Conservation (phyloP, 805 yeast genomes). For the Kodamaea sagamina region DNA sequence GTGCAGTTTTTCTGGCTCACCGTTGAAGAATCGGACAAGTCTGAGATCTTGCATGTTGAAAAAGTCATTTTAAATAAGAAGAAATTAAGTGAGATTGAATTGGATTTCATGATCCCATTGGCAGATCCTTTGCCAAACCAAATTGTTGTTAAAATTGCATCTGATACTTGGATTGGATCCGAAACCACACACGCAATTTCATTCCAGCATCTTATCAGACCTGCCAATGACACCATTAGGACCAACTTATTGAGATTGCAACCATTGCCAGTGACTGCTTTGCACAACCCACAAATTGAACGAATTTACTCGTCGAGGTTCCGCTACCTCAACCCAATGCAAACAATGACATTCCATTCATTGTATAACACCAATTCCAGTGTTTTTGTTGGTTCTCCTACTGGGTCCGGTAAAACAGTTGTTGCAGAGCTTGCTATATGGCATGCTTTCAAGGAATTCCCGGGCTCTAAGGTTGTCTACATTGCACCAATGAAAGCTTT, state of each 20-base stretch:
- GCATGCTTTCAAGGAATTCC: conserved; percentile 87
- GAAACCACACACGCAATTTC: conserved; percentile 77
- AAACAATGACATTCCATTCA: conserved; percentile 93
- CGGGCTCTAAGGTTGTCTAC: conserved; percentile 78
- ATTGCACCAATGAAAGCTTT: conserved; percentile 91
- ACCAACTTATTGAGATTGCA: conserved; percentile 78
- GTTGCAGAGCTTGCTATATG: conserved; percentile 97
- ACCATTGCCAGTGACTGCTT: conserved; percentile 82
- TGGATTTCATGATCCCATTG: conserved; percentile 92
- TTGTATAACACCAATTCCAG: conserved; percentile 76
- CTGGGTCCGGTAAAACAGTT: conserved; percentile 94
- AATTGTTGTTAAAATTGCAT: conserved; percentile 71
- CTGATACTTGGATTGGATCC: conserved; percentile 89
- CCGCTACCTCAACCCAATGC: conserved; percentile 95
- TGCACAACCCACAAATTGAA: conserved; percentile 69
- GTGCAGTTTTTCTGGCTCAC: conserved; percentile 90
- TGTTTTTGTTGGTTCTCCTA: conserved; percentile 94
- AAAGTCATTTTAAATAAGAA: conserved; percentile 67
- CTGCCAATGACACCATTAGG: conserved; percentile 81
- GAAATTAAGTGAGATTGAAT: conserved; percentile 59
- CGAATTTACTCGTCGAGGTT: conserved; percentile 66
- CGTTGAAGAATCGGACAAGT: conserved; percentile 81
- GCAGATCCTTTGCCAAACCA: conserved; percentile 91
- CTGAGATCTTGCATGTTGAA: conserved; percentile 77
- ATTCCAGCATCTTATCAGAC: conserved; percentile 86